Evolutionary conservation across 495 filamentous ascomycete genomes (phyloP).

Genomic region (Penicillium cataractarum): DNA sequence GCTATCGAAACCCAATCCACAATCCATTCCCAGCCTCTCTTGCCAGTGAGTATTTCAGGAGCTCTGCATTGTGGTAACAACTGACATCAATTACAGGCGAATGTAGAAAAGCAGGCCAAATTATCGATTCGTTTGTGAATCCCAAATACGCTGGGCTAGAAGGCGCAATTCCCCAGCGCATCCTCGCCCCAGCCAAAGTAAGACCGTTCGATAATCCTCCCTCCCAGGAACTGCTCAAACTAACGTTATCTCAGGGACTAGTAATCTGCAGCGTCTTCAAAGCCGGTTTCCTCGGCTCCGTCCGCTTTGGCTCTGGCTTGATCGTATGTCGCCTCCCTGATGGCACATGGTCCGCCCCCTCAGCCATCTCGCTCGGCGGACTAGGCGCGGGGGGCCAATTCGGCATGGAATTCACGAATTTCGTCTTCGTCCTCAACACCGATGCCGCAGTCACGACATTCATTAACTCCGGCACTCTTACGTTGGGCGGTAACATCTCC

Average conservation of each 20-base stretch:
- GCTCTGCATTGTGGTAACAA: not conserved
- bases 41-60: slow-evolving; percentile 13
- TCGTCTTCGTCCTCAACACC: slow-evolving; percentile 96
- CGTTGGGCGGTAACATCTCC: slow-evolving; percentile 88
- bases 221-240: not conserved
- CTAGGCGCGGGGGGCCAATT: slow-evolving; percentile 90
- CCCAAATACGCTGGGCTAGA: slow-evolving; percentile 15
- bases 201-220: not conserved
- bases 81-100: slow-evolving; percentile 11
- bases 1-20: slow-evolving; percentile 20
- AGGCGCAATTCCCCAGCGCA: slow-evolving; percentile 20
- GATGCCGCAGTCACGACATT: slow-evolving; percentile 84
- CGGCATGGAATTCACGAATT: slow-evolving; percentile 93
- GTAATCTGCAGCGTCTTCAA: slow-evolving; percentile 90
- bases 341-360: slow-evolving; percentile 90
- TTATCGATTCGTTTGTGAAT: slow-evolving; percentile 28
- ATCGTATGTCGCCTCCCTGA: slow-evolving; percentile 88
- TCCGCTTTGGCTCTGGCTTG: slow-evolving; percentile 85
- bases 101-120: slow-evolving; percentile 25
- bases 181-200: slow-evolving; percentile 24
- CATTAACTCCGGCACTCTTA: slow-evolving; percentile 79
- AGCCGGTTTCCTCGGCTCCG: slow-evolving; percentile 86
- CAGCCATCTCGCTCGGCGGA: slow-evolving; percentile 82
- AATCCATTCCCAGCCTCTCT: slow-evolving; percentile 26
- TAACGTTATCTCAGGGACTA: slow-evolving; percentile 67